Conservation (phyloP, 257 asterid genomes). For the Nicotiana undulata region DNA sequence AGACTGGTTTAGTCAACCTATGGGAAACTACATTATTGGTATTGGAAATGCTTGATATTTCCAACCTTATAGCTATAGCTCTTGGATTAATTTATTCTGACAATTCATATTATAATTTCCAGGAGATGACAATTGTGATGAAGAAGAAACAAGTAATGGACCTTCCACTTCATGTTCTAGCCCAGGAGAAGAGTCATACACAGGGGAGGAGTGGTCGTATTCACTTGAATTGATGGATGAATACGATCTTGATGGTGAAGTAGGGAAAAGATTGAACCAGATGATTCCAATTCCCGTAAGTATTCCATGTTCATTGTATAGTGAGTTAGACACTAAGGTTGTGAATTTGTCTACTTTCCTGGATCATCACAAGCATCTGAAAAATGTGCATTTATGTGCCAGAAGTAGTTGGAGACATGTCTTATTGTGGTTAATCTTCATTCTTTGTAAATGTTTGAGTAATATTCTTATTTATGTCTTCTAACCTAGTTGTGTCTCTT, state of each 20-base stretch:
- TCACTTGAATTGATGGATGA: conserved; percentile 57
- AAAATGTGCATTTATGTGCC: neutral
- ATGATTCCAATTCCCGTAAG: conserved; percentile 87
- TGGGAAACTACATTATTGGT: conserved; percentile 54
- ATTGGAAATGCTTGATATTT: conserved; percentile 19
- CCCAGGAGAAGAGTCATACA: conserved; percentile 46
- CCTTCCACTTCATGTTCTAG: conserved; percentile 51
- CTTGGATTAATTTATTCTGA: conserved; percentile 9
- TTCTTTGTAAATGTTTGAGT: neutral
- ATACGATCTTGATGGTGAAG: conserved; percentile 65
- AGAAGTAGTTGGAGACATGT: neutral
- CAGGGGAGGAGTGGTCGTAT: conserved; percentile 53
- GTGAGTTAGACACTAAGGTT: neutral
- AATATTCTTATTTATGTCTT: neutral
- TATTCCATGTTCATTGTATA: conserved; percentile 1
- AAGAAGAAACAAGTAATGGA: conserved; percentile 44
- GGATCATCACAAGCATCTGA: neutral
- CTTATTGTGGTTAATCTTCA: neutral
- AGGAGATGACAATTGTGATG: conserved; percentile 42
- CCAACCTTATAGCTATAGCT: neutral
- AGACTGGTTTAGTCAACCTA: conserved; percentile 61
- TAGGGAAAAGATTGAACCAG: conserved; percentile 79
- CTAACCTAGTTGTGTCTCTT: neutral
- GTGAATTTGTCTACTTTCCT: neutral
- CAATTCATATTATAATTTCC: conserved; percentile 12